A percentile compares a stretch with the other conserved stretches of the same genome.
phyloP scores from a whole-genome alignment of 2,329 filamentous ascomycete genomes.

The Coniochaeta sp. region DNA sequence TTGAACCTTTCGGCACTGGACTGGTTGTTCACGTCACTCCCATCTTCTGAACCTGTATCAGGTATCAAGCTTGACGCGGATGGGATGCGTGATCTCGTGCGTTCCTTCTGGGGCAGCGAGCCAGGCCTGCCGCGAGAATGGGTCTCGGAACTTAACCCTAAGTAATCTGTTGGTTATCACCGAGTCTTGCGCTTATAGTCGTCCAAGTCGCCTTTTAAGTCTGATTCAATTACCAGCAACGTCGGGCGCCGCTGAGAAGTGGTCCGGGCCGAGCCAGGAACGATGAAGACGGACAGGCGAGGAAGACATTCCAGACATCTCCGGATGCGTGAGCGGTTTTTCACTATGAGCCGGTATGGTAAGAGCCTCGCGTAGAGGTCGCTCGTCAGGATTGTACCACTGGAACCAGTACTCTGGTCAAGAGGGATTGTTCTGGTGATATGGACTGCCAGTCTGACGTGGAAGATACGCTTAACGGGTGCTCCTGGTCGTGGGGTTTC shows the following conservation, averaged over 20 bases:
- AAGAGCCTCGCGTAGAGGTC: conserved; percentile 67
- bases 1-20: conserved; percentile 30
- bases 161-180: conserved; percentile 58
- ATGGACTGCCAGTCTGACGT: conserved; percentile 17
- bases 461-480: conserved; percentile 19
- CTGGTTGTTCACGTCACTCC: conserved; percentile 35
- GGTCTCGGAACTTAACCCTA: conserved; percentile 97
- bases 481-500: conserved; percentile 16
- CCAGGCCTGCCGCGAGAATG: conserved; percentile 48
- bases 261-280: conserved; percentile 26
- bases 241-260: conserved; percentile 40
- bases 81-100: conserved; percentile 29
- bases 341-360: conserved; percentile 67
- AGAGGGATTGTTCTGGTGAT: conserved; percentile 27
- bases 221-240: conserved; percentile 12
- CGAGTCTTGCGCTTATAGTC: conserved; percentile 64
- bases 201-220: conserved; percentile 62
- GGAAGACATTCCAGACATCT: conserved; percentile 51
- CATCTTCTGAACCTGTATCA: conserved; percentile 54
- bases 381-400: conserved; percentile 65
- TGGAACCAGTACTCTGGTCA: conserved; percentile 54
- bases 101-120: conserved; percentile 18
- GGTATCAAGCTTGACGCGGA: conserved; percentile 41
- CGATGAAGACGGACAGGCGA: conserved; percentile 38
- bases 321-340: conserved; percentile 45